Evolutionary conservation across 805 yeast genomes (phyloP).

Genomic region (Pichia occidentalis): DNA sequence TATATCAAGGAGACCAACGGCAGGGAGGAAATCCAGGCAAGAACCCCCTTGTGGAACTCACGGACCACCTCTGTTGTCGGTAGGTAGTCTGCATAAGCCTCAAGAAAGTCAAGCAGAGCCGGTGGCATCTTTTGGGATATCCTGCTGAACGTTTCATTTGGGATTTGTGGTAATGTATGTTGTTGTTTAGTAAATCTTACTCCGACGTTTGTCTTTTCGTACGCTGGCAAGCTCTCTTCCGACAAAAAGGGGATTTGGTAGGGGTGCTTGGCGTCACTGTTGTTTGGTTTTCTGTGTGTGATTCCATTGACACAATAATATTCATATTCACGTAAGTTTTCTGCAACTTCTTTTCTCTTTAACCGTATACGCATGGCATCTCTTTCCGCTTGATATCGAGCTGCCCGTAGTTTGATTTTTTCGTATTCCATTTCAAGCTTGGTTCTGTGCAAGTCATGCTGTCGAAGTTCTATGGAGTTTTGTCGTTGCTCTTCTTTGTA

Average conservation of each 20-base stretch:
- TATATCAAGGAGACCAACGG: conserved; percentile 8
- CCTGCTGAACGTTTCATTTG: too few relatives aligned
- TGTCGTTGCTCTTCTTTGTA: too few relatives aligned
- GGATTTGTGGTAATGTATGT: too few relatives aligned
- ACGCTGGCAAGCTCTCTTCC: too few relatives aligned
- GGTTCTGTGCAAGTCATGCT: too few relatives aligned
- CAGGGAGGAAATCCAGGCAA: conserved; percentile 2
- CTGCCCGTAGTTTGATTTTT: conserved; percentile 4
- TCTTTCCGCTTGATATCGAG: conserved; percentile 8
- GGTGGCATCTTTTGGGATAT: conserved; percentile 1
- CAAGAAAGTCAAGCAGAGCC: neutral
- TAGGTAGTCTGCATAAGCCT: conserved; percentile 1
- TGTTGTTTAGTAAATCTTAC: too few relatives aligned
- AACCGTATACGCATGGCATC: neutral
- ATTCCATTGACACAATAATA: conserved; percentile 14
- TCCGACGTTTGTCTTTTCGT: too few relatives aligned
- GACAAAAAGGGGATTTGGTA: too few relatives aligned
- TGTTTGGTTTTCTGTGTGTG: neutral
- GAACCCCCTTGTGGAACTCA: conserved; percentile 9
- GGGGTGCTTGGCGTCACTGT: neutral
- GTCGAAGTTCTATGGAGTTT: too few relatives aligned
- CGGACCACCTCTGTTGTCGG: conserved; percentile 6
- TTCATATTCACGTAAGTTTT: conserved; percentile 12
- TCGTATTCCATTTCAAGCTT: conserved; percentile 11
- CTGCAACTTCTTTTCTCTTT: conserved; percentile 3